Evolutionary conservation across 768 basidiomycete species (phyloP).

Genomic region (Psilocybe cubensis): DNA sequence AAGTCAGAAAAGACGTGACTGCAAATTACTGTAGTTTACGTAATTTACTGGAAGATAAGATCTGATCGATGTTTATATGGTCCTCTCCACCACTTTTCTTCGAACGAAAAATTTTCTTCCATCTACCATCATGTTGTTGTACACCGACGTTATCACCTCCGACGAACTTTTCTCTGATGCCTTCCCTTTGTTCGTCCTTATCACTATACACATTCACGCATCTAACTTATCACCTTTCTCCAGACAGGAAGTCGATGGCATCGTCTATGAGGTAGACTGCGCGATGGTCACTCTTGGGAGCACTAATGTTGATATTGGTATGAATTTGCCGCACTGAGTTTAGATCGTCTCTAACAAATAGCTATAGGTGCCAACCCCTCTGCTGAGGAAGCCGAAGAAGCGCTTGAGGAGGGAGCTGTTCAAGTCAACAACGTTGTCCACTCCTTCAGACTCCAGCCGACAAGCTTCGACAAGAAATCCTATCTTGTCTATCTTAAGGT

Average conservation of each 20-base stretch:
- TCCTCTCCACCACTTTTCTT: conserved; percentile 10
- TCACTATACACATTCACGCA: background rate
- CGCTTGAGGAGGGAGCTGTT: conserved; percentile 74
- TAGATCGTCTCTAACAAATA: background rate
- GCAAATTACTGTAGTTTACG: conserved; percentile 1
- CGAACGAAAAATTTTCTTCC: conserved; percentile 24
- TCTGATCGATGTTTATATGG: conserved; percentile 35
- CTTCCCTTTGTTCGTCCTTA: conserved; percentile 70
- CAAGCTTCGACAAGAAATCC: conserved; percentile 89
- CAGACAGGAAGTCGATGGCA: conserved; percentile 78
- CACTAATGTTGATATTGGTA: conserved; percentile 88
- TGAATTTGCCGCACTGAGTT: conserved; percentile 18
- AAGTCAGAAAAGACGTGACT: background rate
- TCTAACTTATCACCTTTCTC: conserved; percentile 13
- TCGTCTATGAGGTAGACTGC: conserved; percentile 91
- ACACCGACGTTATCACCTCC: conserved; percentile 67
- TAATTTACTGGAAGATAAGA: conserved; percentile 31
- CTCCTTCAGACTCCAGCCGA: conserved; percentile 88
- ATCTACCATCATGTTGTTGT: conserved; percentile 67
- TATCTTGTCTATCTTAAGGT: conserved; percentile 86
- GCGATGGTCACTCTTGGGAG: conserved; percentile 72
- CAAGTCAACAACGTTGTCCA: conserved; percentile 89
- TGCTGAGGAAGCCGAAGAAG: conserved; percentile 82
- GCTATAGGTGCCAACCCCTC: conserved; percentile 88
- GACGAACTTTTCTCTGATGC: conserved; percentile 98